Evolutionary conservation across 1,139 yeast genomes (phyloP).

Genomic region (Blastobotrys elegans): DNA sequence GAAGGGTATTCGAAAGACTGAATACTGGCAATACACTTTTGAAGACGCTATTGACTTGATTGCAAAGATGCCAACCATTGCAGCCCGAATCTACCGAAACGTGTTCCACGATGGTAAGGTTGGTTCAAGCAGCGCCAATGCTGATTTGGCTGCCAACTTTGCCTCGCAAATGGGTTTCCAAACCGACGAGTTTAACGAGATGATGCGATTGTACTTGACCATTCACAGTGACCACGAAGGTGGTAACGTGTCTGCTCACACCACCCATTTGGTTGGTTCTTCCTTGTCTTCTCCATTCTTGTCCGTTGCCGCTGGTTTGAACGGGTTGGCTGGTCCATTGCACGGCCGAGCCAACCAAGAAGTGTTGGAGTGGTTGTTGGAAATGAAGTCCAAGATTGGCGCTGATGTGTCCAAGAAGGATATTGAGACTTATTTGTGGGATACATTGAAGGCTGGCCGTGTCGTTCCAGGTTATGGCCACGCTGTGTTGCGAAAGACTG

Average conservation of each 20-base stretch:
- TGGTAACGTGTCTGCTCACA: constrained; percentile 97
- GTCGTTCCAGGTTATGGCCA: constrained; percentile 99
- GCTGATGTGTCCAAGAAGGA: constrained; percentile 63
- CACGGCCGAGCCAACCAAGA: constrained; percentile 99
- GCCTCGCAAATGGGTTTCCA: constrained; percentile 78
- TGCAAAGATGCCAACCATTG: constrained; percentile 63
- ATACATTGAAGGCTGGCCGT: constrained; percentile 83
- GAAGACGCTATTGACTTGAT: constrained; percentile 61
- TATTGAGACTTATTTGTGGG: constrained; percentile 87
- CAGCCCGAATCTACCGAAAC: constrained; percentile 63
- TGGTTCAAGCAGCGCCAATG: constrained; percentile 60
- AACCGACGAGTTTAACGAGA: constrained; percentile 77
- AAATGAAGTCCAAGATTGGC: constrained; percentile 75
- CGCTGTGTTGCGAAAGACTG: constrained; percentile 94
- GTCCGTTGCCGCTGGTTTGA: constrained; percentile 89
- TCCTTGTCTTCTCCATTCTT: constrained; percentile 92
- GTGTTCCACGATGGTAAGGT: constrained; percentile 77
- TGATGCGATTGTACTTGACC: constrained; percentile 91
- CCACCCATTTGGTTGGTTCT: constrained; percentile 95
- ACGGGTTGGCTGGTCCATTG: constrained; percentile 97
- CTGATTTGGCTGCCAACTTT: constrained; percentile 93
- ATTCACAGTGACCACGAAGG: constrained; percentile 99
- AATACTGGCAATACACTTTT: constrained; percentile 63
- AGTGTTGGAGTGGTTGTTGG: constrained; percentile 91
- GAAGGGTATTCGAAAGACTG: constrained; percentile 59